phyloP scores from a whole-genome alignment of 106 monocot genomes.

The Acanthochlamys bracteata region DNA sequence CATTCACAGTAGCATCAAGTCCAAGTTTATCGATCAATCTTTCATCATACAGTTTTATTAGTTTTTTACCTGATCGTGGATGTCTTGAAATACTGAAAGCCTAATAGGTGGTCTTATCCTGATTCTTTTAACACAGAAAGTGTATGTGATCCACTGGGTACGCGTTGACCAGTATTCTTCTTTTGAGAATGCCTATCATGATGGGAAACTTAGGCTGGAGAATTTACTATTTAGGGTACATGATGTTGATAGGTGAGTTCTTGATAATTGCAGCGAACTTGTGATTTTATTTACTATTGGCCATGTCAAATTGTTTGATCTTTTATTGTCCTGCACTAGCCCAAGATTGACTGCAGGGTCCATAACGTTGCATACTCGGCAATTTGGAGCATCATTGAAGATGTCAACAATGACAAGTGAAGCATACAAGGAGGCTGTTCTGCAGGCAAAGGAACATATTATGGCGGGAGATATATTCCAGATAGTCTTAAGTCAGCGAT shows the following conservation, averaged over 20 bases:
- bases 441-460: conserved; percentile 90
- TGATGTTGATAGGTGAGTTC: conserved; percentile 59
- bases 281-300: too few relatives aligned
- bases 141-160: conserved; percentile 92
- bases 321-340: conserved; percentile 17
- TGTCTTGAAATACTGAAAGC: too few relatives aligned
- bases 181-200: conserved; percentile 68
- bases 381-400: conserved; percentile 47
- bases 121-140: conserved; percentile 42
- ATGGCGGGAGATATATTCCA: conserved; percentile 95
- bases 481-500: conserved; percentile 95
- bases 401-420: conserved; percentile 80
- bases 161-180: conserved; percentile 55
- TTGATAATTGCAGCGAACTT: not conserved
- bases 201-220: conserved; percentile 55
- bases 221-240: conserved; percentile 62
- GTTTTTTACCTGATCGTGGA: too few relatives aligned
- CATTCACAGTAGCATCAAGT: too few relatives aligned
- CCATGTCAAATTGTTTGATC: too few relatives aligned
- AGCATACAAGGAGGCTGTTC: conserved; percentile 71
- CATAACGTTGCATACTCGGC: conserved; percentile 47
- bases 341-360: conserved; percentile 58
- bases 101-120: too few relatives aligned
- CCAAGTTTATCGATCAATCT: too few relatives aligned
- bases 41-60: too few relatives aligned